phyloP scores from a whole-genome alignment of 306 rosid genomes.

The Fragaria vesca region DNA sequence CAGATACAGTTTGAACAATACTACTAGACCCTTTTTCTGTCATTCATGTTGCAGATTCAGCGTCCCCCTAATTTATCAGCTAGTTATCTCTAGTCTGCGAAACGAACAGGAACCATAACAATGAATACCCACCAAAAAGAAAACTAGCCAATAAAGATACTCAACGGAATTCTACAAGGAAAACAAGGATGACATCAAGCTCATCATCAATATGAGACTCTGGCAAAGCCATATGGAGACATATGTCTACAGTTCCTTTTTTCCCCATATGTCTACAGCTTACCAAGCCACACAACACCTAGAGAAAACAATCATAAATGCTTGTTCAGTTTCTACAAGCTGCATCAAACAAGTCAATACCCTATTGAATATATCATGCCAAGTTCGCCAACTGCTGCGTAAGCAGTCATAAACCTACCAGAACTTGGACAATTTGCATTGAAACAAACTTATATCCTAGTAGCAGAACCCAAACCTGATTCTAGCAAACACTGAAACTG shows the following conservation, averaged over 20 bases:
- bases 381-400: too few species aligned
- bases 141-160: not conserved
- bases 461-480: not conserved
- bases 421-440: not conserved
- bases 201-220: not conserved
- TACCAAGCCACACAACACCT: constrained; percentile 3
- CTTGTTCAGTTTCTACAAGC: not conserved
- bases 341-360: not conserved
- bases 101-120: constrained; percentile 9
- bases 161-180: constrained; percentile 3
- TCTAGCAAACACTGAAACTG: not conserved
- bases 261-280: not conserved
- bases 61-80: not conserved
- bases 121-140: not conserved
- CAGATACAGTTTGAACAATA: not conserved
- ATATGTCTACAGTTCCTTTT: not conserved
- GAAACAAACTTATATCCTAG: not conserved
- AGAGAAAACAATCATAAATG: not conserved
- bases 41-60: constrained; percentile 2
- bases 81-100: not conserved
- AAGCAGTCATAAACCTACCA: not conserved
- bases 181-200: not conserved
- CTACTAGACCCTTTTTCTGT: not conserved
- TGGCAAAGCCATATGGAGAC: not conserved
- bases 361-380: not conserved